A percentile compares a stretch with the other conserved stretches of the same genome.
These are phyloP conservation scores for Pseudevernia furfuracea DNA, from an alignment of 495 filamentous ascomycete genomes.

Conservation along the genomic window DNA sequence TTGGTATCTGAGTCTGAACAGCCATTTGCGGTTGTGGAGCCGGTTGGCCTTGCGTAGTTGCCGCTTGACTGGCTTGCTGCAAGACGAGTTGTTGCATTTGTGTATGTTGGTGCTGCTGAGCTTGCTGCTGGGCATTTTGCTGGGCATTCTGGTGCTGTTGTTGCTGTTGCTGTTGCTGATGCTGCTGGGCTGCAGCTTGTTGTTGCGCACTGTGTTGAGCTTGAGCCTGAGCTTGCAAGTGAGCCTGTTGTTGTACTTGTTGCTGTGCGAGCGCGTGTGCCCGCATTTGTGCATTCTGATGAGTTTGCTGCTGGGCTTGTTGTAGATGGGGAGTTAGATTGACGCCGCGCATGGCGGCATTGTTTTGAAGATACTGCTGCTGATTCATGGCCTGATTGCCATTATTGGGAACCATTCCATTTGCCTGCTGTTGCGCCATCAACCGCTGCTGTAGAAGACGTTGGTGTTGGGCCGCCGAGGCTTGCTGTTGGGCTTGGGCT, in stretches of 20 bases:
- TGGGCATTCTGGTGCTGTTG: slow-evolving; percentile 34
- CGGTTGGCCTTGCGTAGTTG: slow-evolving; percentile 32
- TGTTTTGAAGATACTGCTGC: slow-evolving; percentile 52
- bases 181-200: slow-evolving; percentile 27
- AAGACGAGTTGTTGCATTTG: slow-evolving; percentile 31
- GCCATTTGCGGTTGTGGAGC: slow-evolving; percentile 24
- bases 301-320: slow-evolving; percentile 11
- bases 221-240: slow-evolving; percentile 35
- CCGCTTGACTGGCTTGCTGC: slow-evolving; percentile 33
- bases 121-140: slow-evolving; percentile 34
- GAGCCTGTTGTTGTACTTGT: slow-evolving; percentile 15
- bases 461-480: slow-evolving; percentile 37
- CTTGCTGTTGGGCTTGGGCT: slow-evolving; percentile 19
- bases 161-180: slow-evolving; percentile 34
- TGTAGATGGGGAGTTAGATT: slow-evolving; percentile 2
- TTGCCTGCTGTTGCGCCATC: slow-evolving; percentile 34
- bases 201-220: slow-evolving; percentile 27
- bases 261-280: no score
- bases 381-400: slow-evolving; percentile 50
- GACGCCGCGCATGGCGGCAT: slow-evolving; percentile 34
- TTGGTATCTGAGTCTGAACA: slow-evolving; percentile 22
- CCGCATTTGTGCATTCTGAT: slow-evolving; percentile 13
- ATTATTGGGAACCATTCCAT: slow-evolving; percentile 35
- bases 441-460: slow-evolving; percentile 32
- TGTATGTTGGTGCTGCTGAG: slow-evolving; percentile 36